Evolutionary conservation across 306 rosid genomes (phyloP).

Genomic region (Pueraria montana): DNA sequence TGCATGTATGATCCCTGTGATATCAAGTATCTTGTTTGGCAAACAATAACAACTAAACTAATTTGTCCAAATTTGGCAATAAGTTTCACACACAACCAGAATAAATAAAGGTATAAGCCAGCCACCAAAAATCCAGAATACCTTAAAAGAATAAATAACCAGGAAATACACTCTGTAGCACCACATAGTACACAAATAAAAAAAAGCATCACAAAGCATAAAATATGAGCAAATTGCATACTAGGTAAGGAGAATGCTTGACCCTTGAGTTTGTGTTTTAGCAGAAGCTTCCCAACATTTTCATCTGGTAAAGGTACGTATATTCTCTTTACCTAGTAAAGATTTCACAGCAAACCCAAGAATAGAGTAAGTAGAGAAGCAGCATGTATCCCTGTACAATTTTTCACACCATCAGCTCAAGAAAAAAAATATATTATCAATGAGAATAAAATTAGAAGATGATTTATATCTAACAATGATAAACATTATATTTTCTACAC

Average conservation of each 20-base stretch:
- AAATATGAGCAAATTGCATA: constrained; percentile 58
- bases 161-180: not conserved
- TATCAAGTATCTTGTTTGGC: constrained; percentile 15
- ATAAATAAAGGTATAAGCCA: constrained; percentile 23
- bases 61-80: not conserved
- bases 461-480: not conserved
- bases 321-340: constrained; percentile 86
- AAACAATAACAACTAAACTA: not conserved
- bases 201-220: constrained; percentile 17
- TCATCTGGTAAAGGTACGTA: constrained; percentile 90
- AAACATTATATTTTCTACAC: not conserved
- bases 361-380: constrained; percentile 37
- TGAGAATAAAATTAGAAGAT: no score
- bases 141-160: not conserved
- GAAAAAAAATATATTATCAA: no score
- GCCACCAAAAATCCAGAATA: constrained; percentile 3
- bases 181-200: constrained; percentile 5
- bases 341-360: constrained; percentile 45
- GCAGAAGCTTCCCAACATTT: constrained; percentile 77
- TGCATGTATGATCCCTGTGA: not conserved
- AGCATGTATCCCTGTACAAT: not conserved
- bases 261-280: constrained; percentile 91
- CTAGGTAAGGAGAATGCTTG: constrained; percentile 93
- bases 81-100: not conserved
- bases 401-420: no score